A percentile compares a stretch with the other conserved stretches of the same genome.
Evolutionary conservation across 345 rosid genomes (phyloP).

Genomic region (Psidium guajava): DNA sequence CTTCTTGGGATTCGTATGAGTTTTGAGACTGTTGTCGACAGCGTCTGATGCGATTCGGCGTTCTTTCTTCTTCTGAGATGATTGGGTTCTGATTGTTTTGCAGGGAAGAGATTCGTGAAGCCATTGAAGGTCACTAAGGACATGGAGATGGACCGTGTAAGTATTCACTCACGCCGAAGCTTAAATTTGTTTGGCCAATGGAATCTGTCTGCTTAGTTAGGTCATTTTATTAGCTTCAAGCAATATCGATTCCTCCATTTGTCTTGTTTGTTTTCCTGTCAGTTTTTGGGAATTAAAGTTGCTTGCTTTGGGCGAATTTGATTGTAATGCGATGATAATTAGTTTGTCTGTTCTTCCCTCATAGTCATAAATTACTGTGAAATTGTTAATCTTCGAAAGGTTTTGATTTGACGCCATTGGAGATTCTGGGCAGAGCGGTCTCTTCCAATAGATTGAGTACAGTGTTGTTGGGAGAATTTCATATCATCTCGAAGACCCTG

Average conservation of each 20-base stretch:
- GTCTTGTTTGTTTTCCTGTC: not conserved
- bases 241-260: not conserved
- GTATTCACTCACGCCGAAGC: not conserved
- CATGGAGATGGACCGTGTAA: constrained; percentile 59
- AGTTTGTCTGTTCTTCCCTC: not conserved
- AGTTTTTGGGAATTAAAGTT: not conserved
- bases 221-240: not conserved
- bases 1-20: not conserved
- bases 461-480: not conserved
- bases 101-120: constrained; percentile 68
- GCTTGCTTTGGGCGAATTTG: not conserved
- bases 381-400: not conserved
- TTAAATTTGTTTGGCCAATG: not conserved
- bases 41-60: not conserved
- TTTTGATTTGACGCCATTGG: not conserved
- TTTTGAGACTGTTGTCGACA: not conserved
- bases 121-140: constrained; percentile 65
- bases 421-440: not conserved
- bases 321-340: not conserved
- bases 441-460: not conserved
- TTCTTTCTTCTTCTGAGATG: not conserved
- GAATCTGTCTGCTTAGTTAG: not conserved
- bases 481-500: not conserved
- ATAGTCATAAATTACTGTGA: not conserved
- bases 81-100: not conserved